Evolutionary conservation across 2,329 filamentous ascomycete genomes (phyloP).

Genomic region (Hymenoscyphus linearis): DNA sequence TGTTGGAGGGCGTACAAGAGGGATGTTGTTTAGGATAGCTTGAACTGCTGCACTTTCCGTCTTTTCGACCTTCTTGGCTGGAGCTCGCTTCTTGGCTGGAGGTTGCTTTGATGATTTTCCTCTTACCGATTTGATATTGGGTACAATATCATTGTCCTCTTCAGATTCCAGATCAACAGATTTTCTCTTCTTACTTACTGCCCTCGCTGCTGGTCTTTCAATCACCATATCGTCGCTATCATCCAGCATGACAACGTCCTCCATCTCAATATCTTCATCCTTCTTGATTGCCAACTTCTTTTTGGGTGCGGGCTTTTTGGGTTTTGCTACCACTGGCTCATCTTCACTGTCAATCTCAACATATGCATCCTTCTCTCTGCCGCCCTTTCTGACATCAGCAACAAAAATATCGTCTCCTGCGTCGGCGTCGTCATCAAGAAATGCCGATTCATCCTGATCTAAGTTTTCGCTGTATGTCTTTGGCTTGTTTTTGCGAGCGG

Average conservation of each 20-base stretch:
- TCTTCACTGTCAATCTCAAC: slow-evolving; percentile 65
- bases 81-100: slow-evolving; percentile 31
- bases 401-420: slow-evolving; percentile 82
- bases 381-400: slow-evolving; percentile 60
- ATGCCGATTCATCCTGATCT: slow-evolving; percentile 51
- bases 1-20: slow-evolving; percentile 74
- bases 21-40: slow-evolving; percentile 82
- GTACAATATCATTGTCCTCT: slow-evolving; percentile 51
- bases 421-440: slow-evolving; percentile 62
- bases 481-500: slow-evolving; percentile 26
- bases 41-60: slow-evolving; percentile 69
- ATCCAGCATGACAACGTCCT: slow-evolving; percentile 21
- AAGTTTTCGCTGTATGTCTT: slow-evolving; percentile 21
- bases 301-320: slow-evolving; percentile 42
- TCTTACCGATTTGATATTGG: slow-evolving; percentile 50
- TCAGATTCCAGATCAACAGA: slow-evolving; percentile 49
- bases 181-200: slow-evolving; percentile 50
- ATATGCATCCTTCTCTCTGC: slow-evolving; percentile 68
- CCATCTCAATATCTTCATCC: slow-evolving; percentile 43
- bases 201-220: slow-evolving; percentile 24
- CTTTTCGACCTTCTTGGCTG: slow-evolving; percentile 55
- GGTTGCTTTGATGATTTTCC: slow-evolving; percentile 30
- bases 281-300: slow-evolving; percentile 35
- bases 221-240: slow-evolving; percentile 41
- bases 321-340: slow-evolving; percentile 51